Percentiles rank a stretch among this genome's conserved stretches.
phyloP scores from a whole-genome alignment of 2,329 filamentous ascomycete genomes.

The Ustulina deusta region DNA sequence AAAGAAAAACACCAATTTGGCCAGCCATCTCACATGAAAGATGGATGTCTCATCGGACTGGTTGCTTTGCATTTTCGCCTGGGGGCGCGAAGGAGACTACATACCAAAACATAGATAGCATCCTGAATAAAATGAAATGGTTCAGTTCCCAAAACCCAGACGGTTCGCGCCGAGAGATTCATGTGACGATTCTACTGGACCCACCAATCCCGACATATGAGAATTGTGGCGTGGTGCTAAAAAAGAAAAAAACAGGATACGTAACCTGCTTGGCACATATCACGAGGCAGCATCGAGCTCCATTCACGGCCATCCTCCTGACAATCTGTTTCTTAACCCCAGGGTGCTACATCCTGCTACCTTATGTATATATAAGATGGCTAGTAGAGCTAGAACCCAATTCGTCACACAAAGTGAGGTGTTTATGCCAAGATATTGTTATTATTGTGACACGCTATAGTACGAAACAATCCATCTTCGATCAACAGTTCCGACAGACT shows the following conservation, averaged over 20 bases:
- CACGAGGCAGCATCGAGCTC: neutral
- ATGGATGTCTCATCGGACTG: conserved; percentile 55
- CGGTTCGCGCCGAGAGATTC: neutral
- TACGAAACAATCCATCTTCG: neutral
- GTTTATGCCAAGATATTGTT: conserved; percentile 3
- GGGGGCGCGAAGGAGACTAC: conserved; percentile 64
- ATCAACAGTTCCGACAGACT: neutral
- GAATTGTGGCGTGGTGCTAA: neutral
- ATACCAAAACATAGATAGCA: conserved; percentile 64
- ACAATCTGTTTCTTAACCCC: neutral
- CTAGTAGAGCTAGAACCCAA: neutral
- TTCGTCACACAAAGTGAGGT: neutral
- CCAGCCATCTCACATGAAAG: conserved; percentile 43
- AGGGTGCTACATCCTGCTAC: neutral
- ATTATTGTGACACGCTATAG: conserved; percentile 26
- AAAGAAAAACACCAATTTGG: conserved; percentile 41
- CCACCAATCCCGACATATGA: neutral
- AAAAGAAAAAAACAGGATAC: too few species aligned
- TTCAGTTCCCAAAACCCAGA: conserved; percentile 46
- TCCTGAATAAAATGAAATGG: conserved; percentile 57
- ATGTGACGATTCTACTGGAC: neutral
- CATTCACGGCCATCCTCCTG: neutral
- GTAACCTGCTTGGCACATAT: neutral
- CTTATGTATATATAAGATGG: neutral
- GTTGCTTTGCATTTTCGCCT: conserved; percentile 66